These are phyloP conservation scores for Eucalyptus brandiana DNA, from an alignment of 345 rosid species.

Conservation along the genomic window DNA sequence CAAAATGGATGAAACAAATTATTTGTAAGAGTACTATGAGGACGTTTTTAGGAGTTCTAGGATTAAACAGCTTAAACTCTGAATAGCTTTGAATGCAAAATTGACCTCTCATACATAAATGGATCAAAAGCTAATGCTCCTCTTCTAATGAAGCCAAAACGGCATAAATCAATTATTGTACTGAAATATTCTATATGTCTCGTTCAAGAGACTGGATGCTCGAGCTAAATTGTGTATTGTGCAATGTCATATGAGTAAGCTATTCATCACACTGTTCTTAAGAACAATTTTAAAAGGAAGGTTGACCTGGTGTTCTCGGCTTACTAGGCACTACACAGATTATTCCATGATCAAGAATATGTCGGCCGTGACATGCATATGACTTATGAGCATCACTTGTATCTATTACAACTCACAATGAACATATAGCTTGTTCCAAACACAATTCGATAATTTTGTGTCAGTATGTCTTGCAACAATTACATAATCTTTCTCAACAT, in stretches of 20 bases:
- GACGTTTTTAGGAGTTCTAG: accelerated
- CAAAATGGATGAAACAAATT: accelerated
- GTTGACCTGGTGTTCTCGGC: accelerated
- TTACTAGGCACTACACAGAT: accelerated
- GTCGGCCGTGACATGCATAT: background rate
- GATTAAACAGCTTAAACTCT: accelerated
- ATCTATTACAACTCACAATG: background rate
- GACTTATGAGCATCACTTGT: background rate
- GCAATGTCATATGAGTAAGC: accelerated
- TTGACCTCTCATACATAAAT: background rate
- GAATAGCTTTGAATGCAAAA: background rate
- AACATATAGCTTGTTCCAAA: background rate
- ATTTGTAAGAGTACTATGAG: accelerated
- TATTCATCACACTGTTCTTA: accelerated
- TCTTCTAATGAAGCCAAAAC: accelerated
- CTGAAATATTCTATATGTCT: accelerated
- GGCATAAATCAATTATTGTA: accelerated
- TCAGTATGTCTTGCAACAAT: background rate
- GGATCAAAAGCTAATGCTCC: accelerated
- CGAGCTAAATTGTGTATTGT: accelerated
- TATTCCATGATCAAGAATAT: too few relatives aligned
- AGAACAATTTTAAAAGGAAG: background rate
- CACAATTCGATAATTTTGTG: accelerated
- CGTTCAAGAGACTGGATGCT: accelerated
- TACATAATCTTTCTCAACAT: background rate